A percentile compares a stretch with the other conserved stretches of the same genome.
These are phyloP conservation scores for Talaromyces trachyspermus DNA, from an alignment of 495 filamentous ascomycete genomes.

Conservation along the genomic window DNA sequence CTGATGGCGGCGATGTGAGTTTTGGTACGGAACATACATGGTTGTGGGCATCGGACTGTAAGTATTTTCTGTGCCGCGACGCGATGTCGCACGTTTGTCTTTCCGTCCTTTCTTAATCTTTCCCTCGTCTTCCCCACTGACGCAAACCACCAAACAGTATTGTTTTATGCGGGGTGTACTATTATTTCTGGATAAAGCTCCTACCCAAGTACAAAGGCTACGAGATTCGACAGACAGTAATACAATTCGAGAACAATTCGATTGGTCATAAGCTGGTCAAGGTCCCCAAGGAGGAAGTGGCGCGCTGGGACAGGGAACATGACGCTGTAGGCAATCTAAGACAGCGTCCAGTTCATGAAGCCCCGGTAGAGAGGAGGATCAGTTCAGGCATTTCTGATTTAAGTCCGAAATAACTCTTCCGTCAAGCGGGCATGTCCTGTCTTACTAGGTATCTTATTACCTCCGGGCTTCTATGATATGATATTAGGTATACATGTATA, in stretches of 20 bases:
- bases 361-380: too few relatives aligned
- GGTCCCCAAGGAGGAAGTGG: constrained; percentile 41
- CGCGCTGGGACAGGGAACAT: constrained; percentile 47
- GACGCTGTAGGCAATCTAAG: constrained; percentile 40
- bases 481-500: too few relatives aligned
- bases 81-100: too few relatives aligned
- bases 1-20: constrained; percentile 50
- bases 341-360: background rate
- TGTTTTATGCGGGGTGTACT: constrained; percentile 45
- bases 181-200: constrained; percentile 46
- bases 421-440: too few relatives aligned
- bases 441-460: too few relatives aligned
- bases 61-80: constrained; percentile 21
- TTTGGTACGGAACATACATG: constrained; percentile 63
- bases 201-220: constrained; percentile 46
- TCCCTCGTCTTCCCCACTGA: background rate
- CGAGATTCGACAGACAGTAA: constrained; percentile 44
- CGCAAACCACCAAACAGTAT: constrained; percentile 25
- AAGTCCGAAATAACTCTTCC: too few relatives aligned
- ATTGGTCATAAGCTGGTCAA: constrained; percentile 47
- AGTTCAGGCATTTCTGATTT: too few relatives aligned
- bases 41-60: constrained; percentile 50
- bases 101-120: constrained; percentile 3
- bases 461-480: too few relatives aligned
- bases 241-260: constrained; percentile 40